Base-by-base conservation (phyloP, 805 yeast species). In the Candida nonsorbophila region DNA sequence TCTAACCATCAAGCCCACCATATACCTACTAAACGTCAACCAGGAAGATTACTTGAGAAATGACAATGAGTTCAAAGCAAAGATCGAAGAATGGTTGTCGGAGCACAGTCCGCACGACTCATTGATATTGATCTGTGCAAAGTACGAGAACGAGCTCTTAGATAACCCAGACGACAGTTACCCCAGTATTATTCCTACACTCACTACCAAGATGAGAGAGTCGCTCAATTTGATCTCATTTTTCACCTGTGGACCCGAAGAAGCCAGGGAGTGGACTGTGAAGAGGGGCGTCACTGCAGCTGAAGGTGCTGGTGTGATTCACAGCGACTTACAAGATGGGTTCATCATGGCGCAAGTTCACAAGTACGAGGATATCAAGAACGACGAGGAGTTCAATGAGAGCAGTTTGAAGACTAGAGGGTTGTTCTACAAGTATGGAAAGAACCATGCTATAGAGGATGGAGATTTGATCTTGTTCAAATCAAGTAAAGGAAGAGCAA, bases 251-350 rank as follows among this genome's bases (percentile, higher is more conserved):
- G 96, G 96, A 16, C 78, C 79, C 15, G 66, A 69, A 29, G 95
- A 87, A 56, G 88, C 83, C 7, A 67, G 90, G 47, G 94, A 87
- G 53, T 87, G 97, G 97, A 82, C 87, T 11, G 68, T 87, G 31
- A 70, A 88, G 49, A 66, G 67, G 29, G 84, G 86, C 17, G 72
- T 82, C 11, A 72, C 75, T 20, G 95, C 94, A 2, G 88, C 90
- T 21, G 84, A 84, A 38, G 95, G 94, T 2, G 96, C 96, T 1
- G 94, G 88, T 14, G 79, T 81, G 19, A 87, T 87, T 36, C 96
- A 87, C 52, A 81, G 85, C 6, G 96, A 86, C 52, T 59, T 86
- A 32, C 79, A 81, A 58, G 74, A 79, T 45, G 83, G 94, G 1
- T 87, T 87, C 51, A 75, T 87, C 26, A 73, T 75, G 48, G 94